Evolutionary conservation across 2,329 filamentous ascomycete genomes (phyloP).

Genomic region (Berkeleyomyces rouxiae): DNA sequence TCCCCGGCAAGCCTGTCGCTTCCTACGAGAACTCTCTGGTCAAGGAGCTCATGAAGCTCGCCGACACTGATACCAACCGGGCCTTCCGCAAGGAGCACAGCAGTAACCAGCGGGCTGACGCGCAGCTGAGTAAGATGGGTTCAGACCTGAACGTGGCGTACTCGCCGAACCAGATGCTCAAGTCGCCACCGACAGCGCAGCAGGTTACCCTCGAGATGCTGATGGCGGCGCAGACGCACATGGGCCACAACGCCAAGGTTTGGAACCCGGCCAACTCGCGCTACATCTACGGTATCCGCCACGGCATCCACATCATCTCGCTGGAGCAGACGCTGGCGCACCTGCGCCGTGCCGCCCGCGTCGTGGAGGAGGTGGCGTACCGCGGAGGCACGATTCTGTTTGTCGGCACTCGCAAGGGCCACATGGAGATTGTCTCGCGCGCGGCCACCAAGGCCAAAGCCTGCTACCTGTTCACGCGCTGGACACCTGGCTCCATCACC

Average conservation of each 20-base stretch:
- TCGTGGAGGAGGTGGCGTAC: constrained; percentile 74
- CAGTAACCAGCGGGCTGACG: not conserved
- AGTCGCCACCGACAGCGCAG: constrained; percentile 55
- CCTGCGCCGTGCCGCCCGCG: constrained; percentile 78
- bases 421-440: constrained; percentile 62
- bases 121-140: constrained; percentile 20
- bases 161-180: constrained; percentile 47
- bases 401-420: constrained; percentile 70
- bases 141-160: constrained; percentile 39
- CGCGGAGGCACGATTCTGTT: constrained; percentile 77
- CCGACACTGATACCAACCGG: constrained; percentile 8
- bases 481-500: constrained; percentile 82
- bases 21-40: constrained; percentile 12
- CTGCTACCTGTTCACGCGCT: constrained; percentile 82
- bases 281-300: constrained; percentile 82
- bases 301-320: constrained; percentile 83
- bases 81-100: not conserved
- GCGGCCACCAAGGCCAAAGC: constrained; percentile 63
- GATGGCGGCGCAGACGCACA: constrained; percentile 70
- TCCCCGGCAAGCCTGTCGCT: constrained; percentile 11
- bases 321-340: constrained; percentile 79
- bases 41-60: constrained; percentile 9
- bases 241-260: constrained; percentile 76
- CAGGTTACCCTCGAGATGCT: constrained; percentile 84
- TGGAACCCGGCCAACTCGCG: constrained; percentile 92